Evolutionary conservation across 2,329 filamentous ascomycete genomes (phyloP), one percentile per base, ranked within the genome.

Genomic region (Fusarium verrucosum): DNA sequence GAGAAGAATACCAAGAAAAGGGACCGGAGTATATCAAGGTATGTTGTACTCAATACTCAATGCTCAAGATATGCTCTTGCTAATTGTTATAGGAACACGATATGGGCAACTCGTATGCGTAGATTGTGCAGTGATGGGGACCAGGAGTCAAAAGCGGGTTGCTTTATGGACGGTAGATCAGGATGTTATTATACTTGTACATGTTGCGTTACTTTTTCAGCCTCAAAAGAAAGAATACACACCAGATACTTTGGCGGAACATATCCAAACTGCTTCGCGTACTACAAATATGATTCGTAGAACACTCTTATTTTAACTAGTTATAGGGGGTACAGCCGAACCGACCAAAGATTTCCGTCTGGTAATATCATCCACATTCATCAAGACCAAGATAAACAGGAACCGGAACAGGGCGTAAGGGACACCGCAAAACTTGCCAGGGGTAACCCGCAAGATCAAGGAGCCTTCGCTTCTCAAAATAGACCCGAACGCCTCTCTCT

Each of bases 21-120:
- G 95, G 95, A 2, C 83, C 88, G 20, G 94, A 98, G 70, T 98
- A 98, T 80, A 85, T 98, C 75, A 97, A 96, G 87, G 93, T 86
- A 71, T 62, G 83, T 75, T 33, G 36, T 55, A 40, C 22, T 33
- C 13, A 4, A n/a, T 38, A 17, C 17, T n/a, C 25, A n/a, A n/a
- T n/a, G n/a, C 1, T 10, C 32, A 17, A 8, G 7, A 4, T 8
- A 23, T 58, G n/a, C 19, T 36, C 28, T 47, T 46, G 22, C 65
- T 72, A 50, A 72, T 17, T 47, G 11, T 40, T 10, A 32, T 40
- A 89, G 87, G 87, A 90, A 75, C 87, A 90, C 71, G 85, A 88
- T 70, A 80, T 89, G 76, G 87, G 87, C 42, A 90, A 90, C 62
- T 86, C 83, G 26, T 85, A 83, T 73, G 76, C 79, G 56, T 83